Base-by-base conservation (phyloP, 306 rosid species). In the Citrullus mucosospermus region DNA sequence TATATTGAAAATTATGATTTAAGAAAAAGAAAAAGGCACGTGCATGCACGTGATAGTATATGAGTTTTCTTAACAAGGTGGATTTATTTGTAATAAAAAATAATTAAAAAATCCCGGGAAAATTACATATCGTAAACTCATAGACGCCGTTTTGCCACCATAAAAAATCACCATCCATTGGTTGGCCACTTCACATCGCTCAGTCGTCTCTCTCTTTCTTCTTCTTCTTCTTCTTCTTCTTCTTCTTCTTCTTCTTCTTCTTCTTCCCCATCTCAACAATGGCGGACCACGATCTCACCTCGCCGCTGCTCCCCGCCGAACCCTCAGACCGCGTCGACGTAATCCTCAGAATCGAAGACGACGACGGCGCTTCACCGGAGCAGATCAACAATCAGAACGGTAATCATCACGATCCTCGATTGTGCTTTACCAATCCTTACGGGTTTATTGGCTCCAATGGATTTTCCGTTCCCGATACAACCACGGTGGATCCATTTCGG, bases 401-500 rank as follows among this genome's bases (percentile, higher is more conserved):
- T 25, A 76, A 13, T 58, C 71, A 22, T 41, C 10, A 56, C 11
- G 68, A 20, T 53, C 10, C 73, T 61, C 80, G 60, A 32, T 48
- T 17, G n/a, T 79, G 28, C 46, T 79, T 69, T 38, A 63, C 79
- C 75, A 89, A 85, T 80, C 93, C 97, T 0, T 96, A 83, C 66
- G 79, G 41, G 6, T 77, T 86, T 36, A 78, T 95, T 3, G 96
- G 98, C 17, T 87, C 85, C 50, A 83, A 76, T 5, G 85, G 87
- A 76, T 82, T 90, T 72, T 38, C 75, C 34, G 89, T 92, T 28
- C 90, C 97, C 43, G 80, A 63, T 14, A 74, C 88, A 20, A 15
- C 80, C 25, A 87, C 93, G 16, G 70, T 90, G 30, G 89, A 96
- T 87, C 99, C 99, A 17, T 96, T 92, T 85, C 86, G 83, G 41